Conservation (phyloP, 2,329 filamentous ascomycete genomes). For the Leptoxyphium fumago region DNA sequence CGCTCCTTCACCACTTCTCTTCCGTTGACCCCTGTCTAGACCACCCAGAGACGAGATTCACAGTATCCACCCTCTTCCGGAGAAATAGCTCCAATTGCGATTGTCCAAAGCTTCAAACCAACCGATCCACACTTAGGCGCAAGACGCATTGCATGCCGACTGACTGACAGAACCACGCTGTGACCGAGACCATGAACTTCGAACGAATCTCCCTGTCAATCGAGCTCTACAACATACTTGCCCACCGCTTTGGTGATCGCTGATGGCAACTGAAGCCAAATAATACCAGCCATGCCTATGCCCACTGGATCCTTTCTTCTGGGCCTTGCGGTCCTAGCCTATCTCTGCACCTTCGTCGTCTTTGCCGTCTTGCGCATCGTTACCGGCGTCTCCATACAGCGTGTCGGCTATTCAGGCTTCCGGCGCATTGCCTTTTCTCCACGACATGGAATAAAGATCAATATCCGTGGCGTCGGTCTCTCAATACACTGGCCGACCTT, state of each 20-base stretch:
- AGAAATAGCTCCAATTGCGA: no score
- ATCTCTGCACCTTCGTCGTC: constrained; percentile 80
- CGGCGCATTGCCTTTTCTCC: constrained; percentile 82
- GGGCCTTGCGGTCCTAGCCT: constrained; percentile 70
- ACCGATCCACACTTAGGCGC: no score
- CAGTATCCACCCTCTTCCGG: no score
- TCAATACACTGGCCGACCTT: constrained; percentile 88
- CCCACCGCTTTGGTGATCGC: constrained; percentile 1
- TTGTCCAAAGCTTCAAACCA: no score
- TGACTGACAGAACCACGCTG: no score
- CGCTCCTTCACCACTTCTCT: no score
- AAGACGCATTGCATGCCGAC: no score
- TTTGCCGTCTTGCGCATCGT: constrained; percentile 86
- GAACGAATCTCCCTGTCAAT: no score
- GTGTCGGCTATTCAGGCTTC: constrained; percentile 83
- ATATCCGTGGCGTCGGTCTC: constrained; percentile 77
- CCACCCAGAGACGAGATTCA: no score
- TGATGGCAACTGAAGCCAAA: constrained; percentile 5
- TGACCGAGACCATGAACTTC: no score
- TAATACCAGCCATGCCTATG: constrained; percentile 24
- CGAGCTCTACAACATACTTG: no score
- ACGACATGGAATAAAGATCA: constrained; percentile 74
- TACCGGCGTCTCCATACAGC: constrained; percentile 89
- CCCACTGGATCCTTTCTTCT: constrained; percentile 56
- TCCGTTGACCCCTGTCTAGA: no score